phyloP scores from a whole-genome alignment of 345 rosid species.

The Eucalyptus urophylla region DNA sequence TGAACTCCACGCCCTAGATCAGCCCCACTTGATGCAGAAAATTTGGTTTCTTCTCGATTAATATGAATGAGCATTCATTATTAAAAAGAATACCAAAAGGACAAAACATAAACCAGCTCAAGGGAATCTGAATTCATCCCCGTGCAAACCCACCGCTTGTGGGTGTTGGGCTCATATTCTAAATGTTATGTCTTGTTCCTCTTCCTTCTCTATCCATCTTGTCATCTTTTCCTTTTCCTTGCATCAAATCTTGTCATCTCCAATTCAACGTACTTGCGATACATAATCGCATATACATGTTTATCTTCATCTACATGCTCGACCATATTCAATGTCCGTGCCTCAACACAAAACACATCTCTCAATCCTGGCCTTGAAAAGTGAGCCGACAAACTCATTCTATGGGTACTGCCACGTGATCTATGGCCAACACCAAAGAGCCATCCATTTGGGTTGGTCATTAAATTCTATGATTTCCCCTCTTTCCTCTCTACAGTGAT shows the following conservation, averaged over 20 bases:
- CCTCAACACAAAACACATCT: constrained; percentile 4
- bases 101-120: not conserved
- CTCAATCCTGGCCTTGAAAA: constrained; percentile 22
- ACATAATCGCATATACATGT: not conserved
- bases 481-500: not conserved
- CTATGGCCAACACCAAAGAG: constrained; percentile 10
- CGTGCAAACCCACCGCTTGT: not conserved
- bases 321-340: constrained; percentile 20
- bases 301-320: constrained; percentile 21
- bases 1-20: constrained; percentile 4
- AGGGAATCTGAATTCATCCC: constrained; percentile 1
- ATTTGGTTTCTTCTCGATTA: not conserved
- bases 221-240: not conserved
- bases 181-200: not conserved
- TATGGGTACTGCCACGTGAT: constrained; percentile 26
- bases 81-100: not conserved
- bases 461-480: not conserved
- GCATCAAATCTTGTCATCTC: not conserved
- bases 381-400: constrained; percentile 56
- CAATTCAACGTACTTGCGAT: not conserved
- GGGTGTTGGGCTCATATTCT: not conserved
- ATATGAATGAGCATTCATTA: not conserved
- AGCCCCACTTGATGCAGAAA: not conserved
- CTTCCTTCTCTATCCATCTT: constrained; percentile 15
- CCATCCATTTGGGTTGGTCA: constrained; percentile 9